phyloP scores from a whole-genome alignment of 441 rosid genomes.

The Manihot esculenta region DNA sequence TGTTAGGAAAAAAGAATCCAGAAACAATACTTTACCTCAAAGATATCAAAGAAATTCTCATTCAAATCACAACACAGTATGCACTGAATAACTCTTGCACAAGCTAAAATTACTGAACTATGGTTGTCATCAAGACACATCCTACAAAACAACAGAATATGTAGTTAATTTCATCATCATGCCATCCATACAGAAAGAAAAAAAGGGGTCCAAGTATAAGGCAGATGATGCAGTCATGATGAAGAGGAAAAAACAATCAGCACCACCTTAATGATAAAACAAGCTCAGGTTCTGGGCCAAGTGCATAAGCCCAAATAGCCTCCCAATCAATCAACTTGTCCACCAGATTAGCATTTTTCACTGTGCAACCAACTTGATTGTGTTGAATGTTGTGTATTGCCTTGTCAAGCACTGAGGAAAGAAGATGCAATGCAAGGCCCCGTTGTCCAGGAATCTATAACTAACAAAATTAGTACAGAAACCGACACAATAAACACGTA shows the following conservation, averaged over 20 bases:
- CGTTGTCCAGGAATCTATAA: slow-evolving; percentile 89
- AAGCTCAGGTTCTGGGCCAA: slow-evolving; percentile 97
- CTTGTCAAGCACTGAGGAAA: slow-evolving; percentile 76
- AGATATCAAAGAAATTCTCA: slow-evolving; percentile 57
- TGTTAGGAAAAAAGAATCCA: slow-evolving; percentile 1
- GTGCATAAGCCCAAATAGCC: slow-evolving; percentile 94
- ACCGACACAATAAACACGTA: slow-evolving; percentile 5
- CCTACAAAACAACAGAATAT: slow-evolving; percentile 42
- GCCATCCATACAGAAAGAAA: not conserved
- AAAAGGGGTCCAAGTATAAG: slow-evolving; percentile 2
- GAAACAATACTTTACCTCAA: slow-evolving; percentile 54
- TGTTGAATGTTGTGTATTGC: slow-evolving; percentile 48
- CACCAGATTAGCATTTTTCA: slow-evolving; percentile 30
- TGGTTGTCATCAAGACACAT: slow-evolving; percentile 91
- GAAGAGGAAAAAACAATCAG: slow-evolving; percentile 14
- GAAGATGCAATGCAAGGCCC: slow-evolving; percentile 69
- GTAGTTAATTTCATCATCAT: slow-evolving; percentile 2
- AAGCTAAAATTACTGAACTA: slow-evolving; percentile 70
- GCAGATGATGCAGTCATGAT: slow-evolving; percentile 7
- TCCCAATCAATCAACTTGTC: slow-evolving; percentile 68
- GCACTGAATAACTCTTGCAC: slow-evolving; percentile 66
- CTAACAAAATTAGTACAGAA: slow-evolving; percentile 22
- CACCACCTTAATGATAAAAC: slow-evolving; percentile 76
- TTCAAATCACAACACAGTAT: slow-evolving; percentile 69
- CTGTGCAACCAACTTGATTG: slow-evolving; percentile 44